Evolutionary conservation across 2,329 filamentous ascomycete genomes (phyloP), one percentile per base, ranked within the genome.

Genomic region (Pseudogymnoascus sp.): DNA sequence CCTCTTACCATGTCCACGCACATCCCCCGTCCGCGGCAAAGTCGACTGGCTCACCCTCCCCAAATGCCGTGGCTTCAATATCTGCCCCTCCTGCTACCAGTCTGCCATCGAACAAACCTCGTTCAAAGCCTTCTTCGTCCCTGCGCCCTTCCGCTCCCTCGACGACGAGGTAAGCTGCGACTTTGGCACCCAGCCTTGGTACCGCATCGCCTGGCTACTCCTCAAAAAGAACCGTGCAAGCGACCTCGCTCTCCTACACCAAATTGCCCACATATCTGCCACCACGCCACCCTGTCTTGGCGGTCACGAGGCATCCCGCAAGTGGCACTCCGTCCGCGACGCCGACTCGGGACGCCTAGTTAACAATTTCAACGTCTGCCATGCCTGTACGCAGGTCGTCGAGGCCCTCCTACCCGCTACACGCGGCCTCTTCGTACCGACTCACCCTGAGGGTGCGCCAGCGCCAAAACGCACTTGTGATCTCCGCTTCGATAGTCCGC

Each of bases 31-130:
- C 11, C 76, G 81, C 8, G 85, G 86, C 1, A 81, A 86, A 63
- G 78, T 87, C 64, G 90, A 94, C 68, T 97, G 92, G 90, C 85
- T 91, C 64, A 92, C 87, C 0, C 78, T 97, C 4, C 83, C 84
- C 3, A 83, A 84, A 12, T 82, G 86, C 63, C 81, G 85, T 11
- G 82, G 83, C 63, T 88, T 97, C 67, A 84, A 90, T 64, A 87
- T 97, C 50, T 97, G 93, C 67, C 89, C 90, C 0, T 83, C 82
- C 11, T 97, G 93, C 74, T 91, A 89, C 71, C 78, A 81, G 2
- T 79, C 80, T 5, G 82, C 91, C 7, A 91, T 93, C 66, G 80
- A 79, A 12, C 77, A 82, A 22, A 88, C 89, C 0, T 78, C 82
- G 18, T 95, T 89, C 70, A 79, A 84, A 2, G 78, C 82, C 14